Conservation (phyloP, 2,329 filamentous ascomycete species). For the Xylariomycetidae sp. region DNA sequence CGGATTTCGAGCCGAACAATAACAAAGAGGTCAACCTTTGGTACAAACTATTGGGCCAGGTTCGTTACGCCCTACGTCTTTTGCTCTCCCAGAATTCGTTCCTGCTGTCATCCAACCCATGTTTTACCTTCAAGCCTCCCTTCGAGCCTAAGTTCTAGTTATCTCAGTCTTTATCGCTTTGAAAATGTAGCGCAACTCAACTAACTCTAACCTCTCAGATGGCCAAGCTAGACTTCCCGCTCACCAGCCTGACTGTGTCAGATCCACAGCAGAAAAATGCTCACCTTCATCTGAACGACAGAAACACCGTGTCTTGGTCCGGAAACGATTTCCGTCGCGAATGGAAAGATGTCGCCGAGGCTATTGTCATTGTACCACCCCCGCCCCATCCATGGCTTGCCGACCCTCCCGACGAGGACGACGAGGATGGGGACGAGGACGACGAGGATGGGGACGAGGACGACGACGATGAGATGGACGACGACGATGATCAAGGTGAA, state of each 20-base stretch:
- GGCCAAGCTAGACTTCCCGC: slow-evolving; percentile 24
- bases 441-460: slow-evolving; percentile 23
- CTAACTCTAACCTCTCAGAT: too few species aligned
- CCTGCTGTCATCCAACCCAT: too few species aligned
- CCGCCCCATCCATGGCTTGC: neutral
- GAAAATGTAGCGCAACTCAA: too few species aligned
- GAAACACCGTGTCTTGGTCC: neutral
- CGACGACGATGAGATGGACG: slow-evolving; percentile 14
- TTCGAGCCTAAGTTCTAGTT: too few species aligned
- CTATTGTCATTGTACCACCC: neutral
- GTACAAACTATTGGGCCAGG: slow-evolving; percentile 34
- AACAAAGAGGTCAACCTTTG: slow-evolving; percentile 30
- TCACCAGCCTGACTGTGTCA: slow-evolving; percentile 29
- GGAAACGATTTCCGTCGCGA: neutral
- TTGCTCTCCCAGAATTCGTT: too few species aligned
- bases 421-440: slow-evolving; percentile 21
- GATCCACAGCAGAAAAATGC: slow-evolving; percentile 18
- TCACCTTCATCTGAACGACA: too few species aligned
- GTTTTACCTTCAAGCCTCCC: too few species aligned
- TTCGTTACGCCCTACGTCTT: too few species aligned
- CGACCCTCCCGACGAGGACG: neutral
- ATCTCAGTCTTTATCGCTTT: too few species aligned
- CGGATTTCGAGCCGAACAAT: neutral
- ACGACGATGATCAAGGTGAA: slow-evolving; percentile 10
- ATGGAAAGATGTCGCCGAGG: neutral